phyloP scores from a whole-genome alignment of 768 basidiomycete species.

The Xerocomellus dryophilus region DNA sequence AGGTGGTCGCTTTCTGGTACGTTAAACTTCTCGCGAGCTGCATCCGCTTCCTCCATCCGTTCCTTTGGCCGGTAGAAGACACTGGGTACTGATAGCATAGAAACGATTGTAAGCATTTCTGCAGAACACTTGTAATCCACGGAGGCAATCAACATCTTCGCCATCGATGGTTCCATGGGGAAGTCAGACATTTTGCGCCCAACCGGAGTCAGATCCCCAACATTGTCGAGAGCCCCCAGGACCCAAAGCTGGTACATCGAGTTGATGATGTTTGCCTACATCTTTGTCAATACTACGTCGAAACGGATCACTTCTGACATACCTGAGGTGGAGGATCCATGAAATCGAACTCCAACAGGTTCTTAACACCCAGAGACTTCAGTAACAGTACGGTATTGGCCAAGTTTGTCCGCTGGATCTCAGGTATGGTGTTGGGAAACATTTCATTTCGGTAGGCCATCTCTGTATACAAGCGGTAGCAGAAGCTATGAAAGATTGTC shows the following conservation, averaged over 20 bases:
- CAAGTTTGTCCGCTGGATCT: slow-evolving; percentile 96
- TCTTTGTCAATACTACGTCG: background rate
- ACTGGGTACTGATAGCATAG: slow-evolving; percentile 97
- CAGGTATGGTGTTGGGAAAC: slow-evolving; percentile 94
- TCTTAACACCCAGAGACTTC: slow-evolving; percentile 96
- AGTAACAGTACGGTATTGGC: slow-evolving; percentile 94
- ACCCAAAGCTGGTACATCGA: slow-evolving; percentile 99
- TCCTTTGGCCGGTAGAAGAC: slow-evolving; percentile 98
- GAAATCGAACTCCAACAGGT: slow-evolving; percentile 96
- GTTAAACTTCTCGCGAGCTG: slow-evolving; percentile 96
- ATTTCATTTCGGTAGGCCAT: slow-evolving; percentile 95
- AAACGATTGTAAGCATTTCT: slow-evolving; percentile 98
- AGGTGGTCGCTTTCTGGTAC: slow-evolving; percentile 98
- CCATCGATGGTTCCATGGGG: slow-evolving; percentile 99
- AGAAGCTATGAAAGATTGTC: slow-evolving; percentile 55
- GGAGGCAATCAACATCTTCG: slow-evolving; percentile 91
- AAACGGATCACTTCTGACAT: slow-evolving; percentile 7
- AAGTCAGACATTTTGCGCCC: slow-evolving; percentile 99
- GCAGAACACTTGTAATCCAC: slow-evolving; percentile 91
- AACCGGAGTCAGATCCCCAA: slow-evolving; percentile 89
- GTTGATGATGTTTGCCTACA: slow-evolving; percentile 91
- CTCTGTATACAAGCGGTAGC: slow-evolving; percentile 96
- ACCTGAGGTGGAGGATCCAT: slow-evolving; percentile 99
- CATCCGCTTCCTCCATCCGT: slow-evolving; percentile 96
- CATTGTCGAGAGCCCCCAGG: slow-evolving; percentile 93